Evolutionary conservation across 768 basidiomycete species (phyloP), one percentile per base, ranked within the genome.

Genomic region (Pleurotus salmoneostramineus): DNA sequence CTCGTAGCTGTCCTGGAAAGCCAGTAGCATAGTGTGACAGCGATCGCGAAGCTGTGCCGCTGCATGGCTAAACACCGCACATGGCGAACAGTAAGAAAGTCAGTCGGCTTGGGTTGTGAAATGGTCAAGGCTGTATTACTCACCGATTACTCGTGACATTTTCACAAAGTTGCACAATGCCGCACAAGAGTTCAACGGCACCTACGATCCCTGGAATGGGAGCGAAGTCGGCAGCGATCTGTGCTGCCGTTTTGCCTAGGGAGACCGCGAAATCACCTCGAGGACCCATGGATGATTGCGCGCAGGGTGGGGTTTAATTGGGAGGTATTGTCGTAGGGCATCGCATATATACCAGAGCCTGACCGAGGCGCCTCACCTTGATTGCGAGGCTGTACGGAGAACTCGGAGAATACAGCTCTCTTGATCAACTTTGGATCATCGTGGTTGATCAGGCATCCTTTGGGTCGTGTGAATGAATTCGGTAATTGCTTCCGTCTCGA

Each of bases 81-180:
- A 56, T 42, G 15, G 33, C 34, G 40, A 55, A 17, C 31, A 12
- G 7, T 11, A 57, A 4, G 37, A 54, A 6, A 10, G 32, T 5
- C 27, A 21, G 40, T 15, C 7, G 48, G 14, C 0, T 32, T 27
- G 44, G 27, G 21, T 27, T 27, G 21, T 27, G 21, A 27, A 27
- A 27, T 27, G 21, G 21, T 27, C 21, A 27, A 27, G 21, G 46
- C 37, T 36, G 14, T 14, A 43, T 11, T 21, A 61, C 66, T 17
- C 62, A 81, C 83, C 73, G 75, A 65, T 85, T 85, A 2, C 71
- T 68, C 2, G 70, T 60, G 7, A 83, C 79, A 61, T 78, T 77
- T 43, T 77, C 73, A 63, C 82, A 77, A 33, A 81, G 68, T 50
- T 75, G 56, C 17, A 83, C 66, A 43, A 85, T 78, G 34, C 64